Base-by-base conservation (phyloP, 2,329 filamentous ascomycete genomes). In the Endocalyx cinctus region DNA sequence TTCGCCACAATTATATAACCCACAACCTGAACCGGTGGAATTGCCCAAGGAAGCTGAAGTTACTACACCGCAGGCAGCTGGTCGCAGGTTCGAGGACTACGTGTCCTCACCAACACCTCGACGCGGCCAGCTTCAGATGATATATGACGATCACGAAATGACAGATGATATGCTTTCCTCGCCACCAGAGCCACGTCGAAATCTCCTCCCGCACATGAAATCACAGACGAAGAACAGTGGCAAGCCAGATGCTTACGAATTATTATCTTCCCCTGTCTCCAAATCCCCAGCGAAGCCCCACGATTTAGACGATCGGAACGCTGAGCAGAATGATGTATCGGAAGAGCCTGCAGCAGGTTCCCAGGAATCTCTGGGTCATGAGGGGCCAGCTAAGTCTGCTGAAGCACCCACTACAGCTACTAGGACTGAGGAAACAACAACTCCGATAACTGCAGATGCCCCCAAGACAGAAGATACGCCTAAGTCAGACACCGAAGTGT, bases 71-170 rank as follows among this genome's bases (percentile, higher is more conserved):
- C n/a, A n/a, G n/a, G 65, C 72, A 38, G 64, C 53, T 2, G 52
- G 57, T 27, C 53, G 54, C 5, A 57, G 55, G 2, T 69, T 69
- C 35, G 64, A 73, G 27, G 68, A 74, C n/a, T 70, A 69, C 36
- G 63, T 80, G 20, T 70, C 66, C 14, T 77, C 70, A 0, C 78
- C 78, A 1, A 82, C 78, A 1, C 78, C 74, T 5, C 64, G 74
- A 29, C 70, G 74, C 20, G 72, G 72, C 15, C 70, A 75, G 42
- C 51, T 67, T 4, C 52, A 62, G 3, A 57, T 78, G 25, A 60
- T 67, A 2, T 57, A 64, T n/a, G 57, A 63, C 17, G 65, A 71
- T 25, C 57, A 59, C 13, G 69, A 67, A 29, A 60, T 68, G 50
- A 67, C 65, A 3, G 74, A 77, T 31, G 55, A 58, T 32, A 66